Evolutionary conservation across 2,329 filamentous ascomycete genomes (phyloP).

Genomic region (Aspergillus aculeatinus): DNA sequence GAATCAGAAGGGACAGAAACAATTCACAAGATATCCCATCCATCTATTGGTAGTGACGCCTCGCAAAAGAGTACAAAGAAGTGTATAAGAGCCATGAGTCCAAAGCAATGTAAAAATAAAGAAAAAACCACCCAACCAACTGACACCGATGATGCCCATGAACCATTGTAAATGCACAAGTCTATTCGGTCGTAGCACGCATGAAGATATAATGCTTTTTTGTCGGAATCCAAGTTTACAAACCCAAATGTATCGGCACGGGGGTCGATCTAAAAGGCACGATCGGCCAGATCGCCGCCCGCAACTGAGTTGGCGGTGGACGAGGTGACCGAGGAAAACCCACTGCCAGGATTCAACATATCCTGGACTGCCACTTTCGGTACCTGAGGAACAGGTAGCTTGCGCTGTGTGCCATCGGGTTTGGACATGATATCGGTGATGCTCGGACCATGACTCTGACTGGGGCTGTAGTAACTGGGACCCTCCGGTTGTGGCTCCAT

Average conservation of each 20-base stretch:
- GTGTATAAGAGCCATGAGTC: conserved; percentile 1
- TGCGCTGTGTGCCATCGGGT: conserved; percentile 81
- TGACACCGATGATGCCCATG: conserved; percentile 41
- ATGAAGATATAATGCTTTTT: conserved; percentile 25
- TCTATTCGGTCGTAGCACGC: conserved; percentile 42
- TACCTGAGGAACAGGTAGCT: conserved; percentile 84
- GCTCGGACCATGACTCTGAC: conserved; percentile 65
- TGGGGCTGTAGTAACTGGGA: conserved; percentile 59
- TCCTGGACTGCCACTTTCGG: conserved; percentile 87
- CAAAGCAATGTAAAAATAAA: conserved; percentile 5
- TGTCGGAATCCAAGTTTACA: conserved; percentile 15
- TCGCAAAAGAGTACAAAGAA: conserved; percentile 23
- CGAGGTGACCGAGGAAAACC: conserved; percentile 71
- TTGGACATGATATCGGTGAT: conserved; percentile 91
- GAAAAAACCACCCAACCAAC: conserved; percentile 20
- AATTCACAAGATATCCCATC: conserved; percentile 24
- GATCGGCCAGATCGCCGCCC: conserved; percentile 66
- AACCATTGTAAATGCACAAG: conserved; percentile 40
- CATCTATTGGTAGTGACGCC: conserved; percentile 27
- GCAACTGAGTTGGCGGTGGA: conserved; percentile 76
- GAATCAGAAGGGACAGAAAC: conserved; percentile 15
- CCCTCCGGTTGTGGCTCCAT: conserved; percentile 67
- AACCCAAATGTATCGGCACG: conserved; percentile 4
- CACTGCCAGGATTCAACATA: conserved; percentile 67
- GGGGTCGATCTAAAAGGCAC: conserved; percentile 37